Base-by-base conservation (phyloP, 345 rosid species). In the Isatis tinctoria region DNA sequence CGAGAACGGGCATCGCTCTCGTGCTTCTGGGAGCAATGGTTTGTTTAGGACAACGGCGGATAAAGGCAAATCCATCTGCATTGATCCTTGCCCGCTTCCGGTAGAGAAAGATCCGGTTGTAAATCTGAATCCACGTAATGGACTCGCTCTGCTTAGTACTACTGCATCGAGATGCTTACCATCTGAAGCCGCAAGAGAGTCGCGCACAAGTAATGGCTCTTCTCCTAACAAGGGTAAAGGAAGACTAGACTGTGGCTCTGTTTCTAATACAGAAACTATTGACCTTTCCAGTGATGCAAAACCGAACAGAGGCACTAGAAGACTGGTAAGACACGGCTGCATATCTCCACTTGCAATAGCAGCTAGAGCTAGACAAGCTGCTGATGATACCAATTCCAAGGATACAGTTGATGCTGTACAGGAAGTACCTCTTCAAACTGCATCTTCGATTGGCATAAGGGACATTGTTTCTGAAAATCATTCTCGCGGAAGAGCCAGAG, bases 321-420 rank as follows among this genome's bases (percentile, higher is more conserved):
- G 89, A 73, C 81, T 94, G 82, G 98, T 91, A n/a, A 78, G 93
- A 69, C 82, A 90, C 75, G 98, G 98, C 36, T 91, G 90, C 80
- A 94, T 94, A 33, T 90, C 96, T 78, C 97, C 95, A 1, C 72
- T 77, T 64, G 87, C 74, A 72, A 90, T 87, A 74, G 87, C 86
- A 66, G 74, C 76, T 30, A 86, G 68, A 80, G 79, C 82, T 59
- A 83, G 82, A 60, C 81, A 80, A 78, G 62, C 60, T 66, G 84
- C 77, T 35, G 83, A 85, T 35, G 84, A 82, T 28, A 69, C 43
- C 60, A 72, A 18, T 65, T 40, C 77, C 57, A 60, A 64, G 36
- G 73, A 60, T 66, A 65, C 44, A 26, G 28, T 64, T 10, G 47
- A 65, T 74, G 60, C 58, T 43, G 57, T 40, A 57, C 61, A n/a